These are phyloP conservation scores for Paxillus ammoniavirescens DNA, from an alignment of 768 basidiomycete genomes.

Conservation along the genomic window DNA sequence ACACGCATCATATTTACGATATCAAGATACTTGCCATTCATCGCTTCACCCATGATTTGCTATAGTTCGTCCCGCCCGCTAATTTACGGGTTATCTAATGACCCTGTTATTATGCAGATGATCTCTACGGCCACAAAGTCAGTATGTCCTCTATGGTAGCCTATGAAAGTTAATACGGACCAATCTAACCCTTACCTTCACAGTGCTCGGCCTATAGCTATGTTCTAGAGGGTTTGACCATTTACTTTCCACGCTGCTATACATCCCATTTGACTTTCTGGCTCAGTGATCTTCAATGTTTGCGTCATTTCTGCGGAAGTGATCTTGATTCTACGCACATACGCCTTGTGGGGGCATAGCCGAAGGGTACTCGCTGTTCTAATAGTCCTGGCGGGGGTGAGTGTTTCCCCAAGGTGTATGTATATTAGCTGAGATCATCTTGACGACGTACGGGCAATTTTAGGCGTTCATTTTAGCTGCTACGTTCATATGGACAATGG, in stretches of 20 bases:
- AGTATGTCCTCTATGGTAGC: neutral
- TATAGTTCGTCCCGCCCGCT: conserved; percentile 12
- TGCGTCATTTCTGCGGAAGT: conserved; percentile 16
- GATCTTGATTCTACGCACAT: conserved; percentile 26
- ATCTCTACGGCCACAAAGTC: conserved; percentile 4
- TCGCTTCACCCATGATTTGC: conserved; percentile 15
- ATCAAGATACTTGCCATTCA: conserved; percentile 26
- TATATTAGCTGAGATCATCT: no score
- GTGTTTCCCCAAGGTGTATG: neutral
- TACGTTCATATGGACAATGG: conserved; percentile 1
- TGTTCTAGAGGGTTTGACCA: conserved; percentile 15
- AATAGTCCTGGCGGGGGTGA: conserved; percentile 15
- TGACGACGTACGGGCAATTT: neutral
- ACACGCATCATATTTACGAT: conserved; percentile 25
- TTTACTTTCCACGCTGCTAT: neutral
- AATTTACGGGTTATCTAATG: neutral
- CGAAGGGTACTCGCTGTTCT: conserved; percentile 14
- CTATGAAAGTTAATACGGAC: neutral
- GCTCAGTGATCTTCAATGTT: conserved; percentile 11
- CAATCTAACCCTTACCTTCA: neutral
- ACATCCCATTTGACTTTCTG: neutral
- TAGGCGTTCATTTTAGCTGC: conserved; percentile 17
- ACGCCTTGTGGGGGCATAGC: conserved; percentile 23
- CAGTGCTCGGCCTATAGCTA: conserved; percentile 19
- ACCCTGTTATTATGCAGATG: conserved; percentile 1